phyloP scores from a whole-genome alignment of 768 basidiomycete genomes.

The Naematelia aurantialba region DNA sequence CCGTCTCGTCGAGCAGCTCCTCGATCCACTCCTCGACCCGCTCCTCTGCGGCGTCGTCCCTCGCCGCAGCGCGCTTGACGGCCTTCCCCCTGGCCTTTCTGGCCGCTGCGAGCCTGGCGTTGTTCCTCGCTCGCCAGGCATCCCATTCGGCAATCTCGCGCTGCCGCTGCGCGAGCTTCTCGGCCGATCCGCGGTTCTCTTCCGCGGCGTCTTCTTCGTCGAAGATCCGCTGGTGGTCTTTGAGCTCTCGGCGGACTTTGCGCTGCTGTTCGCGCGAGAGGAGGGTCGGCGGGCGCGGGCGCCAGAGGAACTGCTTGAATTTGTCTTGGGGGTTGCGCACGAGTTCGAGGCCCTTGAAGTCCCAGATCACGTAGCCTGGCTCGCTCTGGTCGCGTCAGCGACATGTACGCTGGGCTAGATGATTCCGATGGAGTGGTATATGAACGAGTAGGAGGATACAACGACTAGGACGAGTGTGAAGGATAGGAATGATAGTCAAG shows the following conservation, averaged over 20 bases:
- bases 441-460: not conserved
- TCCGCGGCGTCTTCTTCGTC: slow-evolving; percentile 97
- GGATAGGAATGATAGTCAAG: too few species aligned
- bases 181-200: slow-evolving; percentile 89
- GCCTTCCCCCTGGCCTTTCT: slow-evolving; percentile 51
- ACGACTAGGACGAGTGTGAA: not conserved
- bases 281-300: slow-evolving; percentile 85
- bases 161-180: slow-evolving; percentile 82
- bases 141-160: slow-evolving; percentile 98
- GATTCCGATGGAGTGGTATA: not conserved
- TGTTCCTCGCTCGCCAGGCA: slow-evolving; percentile 79
- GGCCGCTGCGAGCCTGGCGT: slow-evolving; percentile 63
- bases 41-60: slow-evolving; percentile 66
- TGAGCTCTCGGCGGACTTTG: slow-evolving; percentile 77
- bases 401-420: slow-evolving; percentile 8
- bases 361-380: slow-evolving; percentile 94
- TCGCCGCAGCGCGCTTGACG: slow-evolving; percentile 40
- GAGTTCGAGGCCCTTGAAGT: slow-evolving; percentile 96
- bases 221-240: slow-evolving; percentile 84
- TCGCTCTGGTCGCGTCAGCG: slow-evolving; percentile 69
- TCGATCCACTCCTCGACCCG: slow-evolving; percentile 93
- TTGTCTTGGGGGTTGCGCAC: slow-evolving; percentile 75
- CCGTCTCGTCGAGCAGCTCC: slow-evolving; percentile 85
- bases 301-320: slow-evolving; percentile 99
- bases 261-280: slow-evolving; percentile 83